Conservation (phyloP, 2,329 filamentous ascomycete genomes). For the Cadophora gregata region DNA sequence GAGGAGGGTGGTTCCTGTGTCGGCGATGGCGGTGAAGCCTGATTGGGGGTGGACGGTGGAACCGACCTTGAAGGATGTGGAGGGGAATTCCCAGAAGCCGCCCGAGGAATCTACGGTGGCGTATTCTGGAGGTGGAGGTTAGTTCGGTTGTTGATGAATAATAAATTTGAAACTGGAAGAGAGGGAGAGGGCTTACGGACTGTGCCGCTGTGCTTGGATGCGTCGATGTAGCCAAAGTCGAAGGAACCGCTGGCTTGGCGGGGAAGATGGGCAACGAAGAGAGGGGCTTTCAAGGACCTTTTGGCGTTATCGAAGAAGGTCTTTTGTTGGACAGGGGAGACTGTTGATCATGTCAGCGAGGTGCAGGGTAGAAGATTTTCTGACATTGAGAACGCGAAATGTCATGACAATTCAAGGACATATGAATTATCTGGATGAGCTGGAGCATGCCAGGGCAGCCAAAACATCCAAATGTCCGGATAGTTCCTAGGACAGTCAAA, state of each 20-base stretch:
- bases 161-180: background rate
- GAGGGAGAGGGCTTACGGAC: slow-evolving; percentile 45
- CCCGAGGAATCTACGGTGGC: slow-evolving; percentile 51
- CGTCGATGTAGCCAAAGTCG: slow-evolving; percentile 62
- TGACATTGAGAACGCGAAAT: no score
- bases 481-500: background rate
- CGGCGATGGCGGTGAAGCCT: slow-evolving; percentile 44
- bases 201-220: slow-evolving; percentile 55
- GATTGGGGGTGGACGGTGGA: slow-evolving; percentile 52
- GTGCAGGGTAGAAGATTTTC: background rate
- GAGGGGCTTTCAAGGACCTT: slow-evolving; percentile 43
- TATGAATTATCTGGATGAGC: background rate
- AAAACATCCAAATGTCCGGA: background rate
- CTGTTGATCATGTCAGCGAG: slow-evolving; percentile 20
- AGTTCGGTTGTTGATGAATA: background rate
- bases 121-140: slow-evolving; percentile 45
- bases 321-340: slow-evolving; percentile 36
- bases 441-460: background rate
- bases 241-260: slow-evolving; percentile 54
- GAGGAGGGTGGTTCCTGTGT: slow-evolving; percentile 51
- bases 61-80: slow-evolving; percentile 54
- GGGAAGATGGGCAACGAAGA: slow-evolving; percentile 63
- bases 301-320: slow-evolving; percentile 45
- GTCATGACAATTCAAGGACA: background rate
- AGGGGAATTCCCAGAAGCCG: slow-evolving; percentile 63